phyloP scores from a whole-genome alignment of 352 stramenopile species.

The Pythium volutum region DNA sequence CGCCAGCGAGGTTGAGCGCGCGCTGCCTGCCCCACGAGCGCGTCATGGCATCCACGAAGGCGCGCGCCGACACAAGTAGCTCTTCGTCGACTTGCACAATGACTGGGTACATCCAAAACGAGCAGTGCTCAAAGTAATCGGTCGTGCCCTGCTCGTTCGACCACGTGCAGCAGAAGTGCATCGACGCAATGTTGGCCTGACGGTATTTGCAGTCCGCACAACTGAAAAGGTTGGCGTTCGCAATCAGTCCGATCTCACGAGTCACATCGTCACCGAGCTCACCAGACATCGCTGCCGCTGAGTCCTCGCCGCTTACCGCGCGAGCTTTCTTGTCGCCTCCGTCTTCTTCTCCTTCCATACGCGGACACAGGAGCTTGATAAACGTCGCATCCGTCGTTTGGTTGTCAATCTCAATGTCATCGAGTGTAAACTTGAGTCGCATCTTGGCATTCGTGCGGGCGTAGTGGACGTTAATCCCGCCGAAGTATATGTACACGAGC shows the following conservation, averaged over 20 bases:
- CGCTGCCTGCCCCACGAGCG: conserved; percentile 59
- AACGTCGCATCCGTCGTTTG: conserved; percentile 85
- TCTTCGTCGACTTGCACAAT: conserved; percentile 87
- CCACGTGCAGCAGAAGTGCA: conserved; percentile 89
- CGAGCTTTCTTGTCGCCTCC: conserved; percentile 28
- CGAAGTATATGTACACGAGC: conserved; percentile 83
- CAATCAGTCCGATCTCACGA: conserved; percentile 43
- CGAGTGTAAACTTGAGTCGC: conserved; percentile 77
- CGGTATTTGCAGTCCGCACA: conserved; percentile 84
- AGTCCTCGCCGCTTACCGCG: conserved; percentile 26
- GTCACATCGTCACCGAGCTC: conserved; percentile 20
- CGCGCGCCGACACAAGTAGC: conserved; percentile 62
- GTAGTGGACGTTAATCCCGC: conserved; percentile 76
- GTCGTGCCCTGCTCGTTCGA: conserved; percentile 87
- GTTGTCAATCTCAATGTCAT: conserved; percentile 87
- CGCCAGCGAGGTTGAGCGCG: conserved; percentile 62
- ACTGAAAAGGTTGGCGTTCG: conserved; percentile 70
- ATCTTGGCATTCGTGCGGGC: conserved; percentile 81
- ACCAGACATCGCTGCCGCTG: conserved; percentile 10
- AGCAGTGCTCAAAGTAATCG: conserved; percentile 89
- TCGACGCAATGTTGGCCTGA: conserved; percentile 69
- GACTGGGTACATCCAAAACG: conserved; percentile 83
- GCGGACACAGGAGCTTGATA: conserved; percentile 75
- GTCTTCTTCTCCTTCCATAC: conserved; percentile 51
- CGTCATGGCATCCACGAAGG: conserved; percentile 70